These are phyloP conservation scores for Fusarium albidum DNA, from an alignment of 2,329 filamentous ascomycete species.

Conservation along the genomic window DNA sequence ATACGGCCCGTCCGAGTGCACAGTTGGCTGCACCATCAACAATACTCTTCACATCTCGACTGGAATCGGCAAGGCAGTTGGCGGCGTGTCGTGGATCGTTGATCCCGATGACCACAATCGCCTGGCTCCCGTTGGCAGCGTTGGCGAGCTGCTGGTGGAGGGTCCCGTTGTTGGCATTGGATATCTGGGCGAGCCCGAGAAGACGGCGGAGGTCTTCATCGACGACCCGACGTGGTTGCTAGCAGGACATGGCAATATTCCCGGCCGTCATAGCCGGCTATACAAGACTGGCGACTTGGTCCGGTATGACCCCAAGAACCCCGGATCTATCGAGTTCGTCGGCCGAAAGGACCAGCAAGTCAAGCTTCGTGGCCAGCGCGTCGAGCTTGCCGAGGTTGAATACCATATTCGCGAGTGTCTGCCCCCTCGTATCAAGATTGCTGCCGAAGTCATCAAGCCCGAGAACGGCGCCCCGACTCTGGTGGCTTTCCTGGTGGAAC, in stretches of 20 bases:
- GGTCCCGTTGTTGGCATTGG: conserved; percentile 67
- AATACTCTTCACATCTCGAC: conserved; percentile 50
- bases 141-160: conserved; percentile 61
- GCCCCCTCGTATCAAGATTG: conserved; percentile 50
- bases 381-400: conserved; percentile 65
- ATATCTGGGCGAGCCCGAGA: conserved; percentile 65
- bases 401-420: conserved; percentile 53
- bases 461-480: conserved; percentile 38
- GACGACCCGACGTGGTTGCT: conserved; percentile 60
- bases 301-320: conserved; percentile 59
- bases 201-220: conserved; percentile 66
- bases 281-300: conserved; percentile 70
- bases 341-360: conserved; percentile 72
- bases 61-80: conserved; percentile 51
- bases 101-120: conserved; percentile 55
- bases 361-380: conserved; percentile 70
- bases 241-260: conserved; percentile 44
- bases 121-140: conserved; percentile 56
- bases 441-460: conserved; percentile 56
- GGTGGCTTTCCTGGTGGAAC: conserved; percentile 24
- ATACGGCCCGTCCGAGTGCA: conserved; percentile 63
- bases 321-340: conserved; percentile 59
- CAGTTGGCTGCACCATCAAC: conserved; percentile 58
- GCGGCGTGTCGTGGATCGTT: conserved; percentile 58
- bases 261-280: conserved; percentile 53